Base-by-base conservation (phyloP, 2,329 filamentous ascomycete species). In the Aspergillus luchuensis region DNA sequence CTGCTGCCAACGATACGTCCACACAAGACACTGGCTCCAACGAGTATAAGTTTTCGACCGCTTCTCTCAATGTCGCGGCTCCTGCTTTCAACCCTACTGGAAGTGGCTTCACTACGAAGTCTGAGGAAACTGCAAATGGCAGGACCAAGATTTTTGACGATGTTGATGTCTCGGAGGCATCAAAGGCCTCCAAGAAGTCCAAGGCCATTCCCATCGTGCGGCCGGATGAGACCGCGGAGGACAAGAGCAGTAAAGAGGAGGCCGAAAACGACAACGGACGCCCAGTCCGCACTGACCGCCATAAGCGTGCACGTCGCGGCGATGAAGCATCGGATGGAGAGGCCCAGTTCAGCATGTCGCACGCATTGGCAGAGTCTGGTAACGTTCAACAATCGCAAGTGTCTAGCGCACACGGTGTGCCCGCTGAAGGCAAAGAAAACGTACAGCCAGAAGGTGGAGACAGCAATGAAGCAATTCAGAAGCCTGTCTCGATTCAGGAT, bases 201-300 rank as follows among this genome's bases (percentile, higher is more conserved):
- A 97, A 95, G 78, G 92, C 92, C 8, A 85, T 97, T 57, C 90
- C 92, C 0, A 96, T 97, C 63, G 78, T 94, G 8, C 83, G 83
- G 41, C 90, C 91, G 1, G 82, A 87, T 59, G 87, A 81, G 67
- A 77, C 64, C 60, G 79, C 81, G 66, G 74, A 79, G 63, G 76
- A 74, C 4, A 74, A 2, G 72, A 76, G 52, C 69, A 72, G 28
- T 58, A 71, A 72, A 28, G 71, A 78, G 19, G 75, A 75, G 15
- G 71, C 76, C 8, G 83, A 89, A 60, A 85, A 87, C 62, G 81
- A 84, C 3, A 82, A 88, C 63, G 87, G 88, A 15, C 85, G 87
- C 25, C 76, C 84, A 19, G 82, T 81, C n/a, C 86, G 90, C 63
- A 81, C 89, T 60, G 87, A 86, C 21, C 87, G 91, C 43, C 81